Conservation (phyloP, 2,329 filamentous ascomycete species). For the Karstenula rhodostoma region DNA sequence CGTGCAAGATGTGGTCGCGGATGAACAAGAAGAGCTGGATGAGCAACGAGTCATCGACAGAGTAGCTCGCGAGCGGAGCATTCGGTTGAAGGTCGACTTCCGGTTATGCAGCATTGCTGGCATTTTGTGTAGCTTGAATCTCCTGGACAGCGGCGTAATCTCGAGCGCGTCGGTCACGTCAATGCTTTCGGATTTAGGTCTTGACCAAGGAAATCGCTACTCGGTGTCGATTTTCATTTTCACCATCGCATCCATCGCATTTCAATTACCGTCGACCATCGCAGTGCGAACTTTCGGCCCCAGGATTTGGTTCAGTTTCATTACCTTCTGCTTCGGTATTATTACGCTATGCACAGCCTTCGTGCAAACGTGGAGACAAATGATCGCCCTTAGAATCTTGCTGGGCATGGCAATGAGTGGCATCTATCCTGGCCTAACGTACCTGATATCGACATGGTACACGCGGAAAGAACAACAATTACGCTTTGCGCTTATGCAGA, state of each 20-base stretch:
- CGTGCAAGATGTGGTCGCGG: not conserved
- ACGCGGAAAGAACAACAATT: conserved; percentile 71
- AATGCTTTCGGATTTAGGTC: conserved; percentile 69
- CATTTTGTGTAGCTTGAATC: conserved; percentile 73
- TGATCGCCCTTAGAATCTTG: conserved; percentile 72
- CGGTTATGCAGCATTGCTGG: conserved; percentile 75
- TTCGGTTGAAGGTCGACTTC: conserved; percentile 71
- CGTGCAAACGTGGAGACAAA: conserved; percentile 71
- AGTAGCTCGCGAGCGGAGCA: conserved; percentile 52
- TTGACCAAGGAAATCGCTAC: conserved; percentile 70
- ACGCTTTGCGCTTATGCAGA: conserved; percentile 71
- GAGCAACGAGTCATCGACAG: conserved; percentile 13
- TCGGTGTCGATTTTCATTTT: conserved; percentile 78
- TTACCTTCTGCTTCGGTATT: conserved; percentile 68
- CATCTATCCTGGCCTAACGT: conserved; percentile 54
- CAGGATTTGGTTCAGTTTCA: conserved; percentile 67
- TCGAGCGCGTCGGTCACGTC: conserved; percentile 74
- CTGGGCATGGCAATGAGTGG: conserved; percentile 69
- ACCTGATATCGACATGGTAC: conserved; percentile 70
- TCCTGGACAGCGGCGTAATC: conserved; percentile 75
- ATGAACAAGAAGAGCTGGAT: conserved; percentile 5
- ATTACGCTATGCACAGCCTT: conserved; percentile 75
- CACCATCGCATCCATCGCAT: conserved; percentile 71
- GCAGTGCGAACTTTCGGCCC: conserved; percentile 72
- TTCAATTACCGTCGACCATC: conserved; percentile 73